Conservation (phyloP, 169 alveolate genomes). For the Plasmodium relictum region DNA sequence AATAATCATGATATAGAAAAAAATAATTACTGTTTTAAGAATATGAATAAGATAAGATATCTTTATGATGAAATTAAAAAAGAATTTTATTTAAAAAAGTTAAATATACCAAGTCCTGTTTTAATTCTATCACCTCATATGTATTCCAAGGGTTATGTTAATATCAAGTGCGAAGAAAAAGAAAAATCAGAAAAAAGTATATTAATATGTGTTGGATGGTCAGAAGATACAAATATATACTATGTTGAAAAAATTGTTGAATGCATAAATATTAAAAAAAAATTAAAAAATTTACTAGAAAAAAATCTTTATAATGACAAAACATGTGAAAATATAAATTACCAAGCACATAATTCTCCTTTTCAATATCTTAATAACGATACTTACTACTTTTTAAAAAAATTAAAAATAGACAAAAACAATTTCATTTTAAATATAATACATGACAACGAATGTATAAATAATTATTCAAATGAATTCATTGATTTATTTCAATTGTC, state of each 20-base stretch:
- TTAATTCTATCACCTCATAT: slow-evolving; percentile 41
- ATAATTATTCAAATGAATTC: slow-evolving; percentile 16
- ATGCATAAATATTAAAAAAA: slow-evolving; percentile 60
- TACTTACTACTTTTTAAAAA: slow-evolving; percentile 49
- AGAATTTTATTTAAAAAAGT: slow-evolving; percentile 28
- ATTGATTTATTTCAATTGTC: slow-evolving; percentile 42
- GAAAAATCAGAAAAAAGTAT: slow-evolving; percentile 35
- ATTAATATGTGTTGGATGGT: slow-evolving; percentile 70
- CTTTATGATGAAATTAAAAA: slow-evolving; percentile 55
- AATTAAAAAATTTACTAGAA: slow-evolving; percentile 41
- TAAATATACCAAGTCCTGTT: slow-evolving; percentile 31
- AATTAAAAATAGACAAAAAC: slow-evolving; percentile 61
- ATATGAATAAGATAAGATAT: slow-evolving; percentile 50
- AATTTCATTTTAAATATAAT: slow-evolving; percentile 42
- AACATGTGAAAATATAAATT: neutral
- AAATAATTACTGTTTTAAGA: slow-evolving; percentile 39
- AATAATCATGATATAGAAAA: slow-evolving; percentile 33
- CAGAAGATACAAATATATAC: slow-evolving; percentile 61
- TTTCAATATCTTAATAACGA: slow-evolving; percentile 8
- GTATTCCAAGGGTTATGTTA: slow-evolving; percentile 67
- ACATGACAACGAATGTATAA: slow-evolving; percentile 20
- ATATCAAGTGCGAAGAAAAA: slow-evolving; percentile 63
- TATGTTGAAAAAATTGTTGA: slow-evolving; percentile 68
- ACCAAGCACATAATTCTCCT: neutral
- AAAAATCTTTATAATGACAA: slow-evolving; percentile 20